Base-by-base conservation (phyloP, 352 stramenopile genomes). In the Pythium brachiatum region DNA sequence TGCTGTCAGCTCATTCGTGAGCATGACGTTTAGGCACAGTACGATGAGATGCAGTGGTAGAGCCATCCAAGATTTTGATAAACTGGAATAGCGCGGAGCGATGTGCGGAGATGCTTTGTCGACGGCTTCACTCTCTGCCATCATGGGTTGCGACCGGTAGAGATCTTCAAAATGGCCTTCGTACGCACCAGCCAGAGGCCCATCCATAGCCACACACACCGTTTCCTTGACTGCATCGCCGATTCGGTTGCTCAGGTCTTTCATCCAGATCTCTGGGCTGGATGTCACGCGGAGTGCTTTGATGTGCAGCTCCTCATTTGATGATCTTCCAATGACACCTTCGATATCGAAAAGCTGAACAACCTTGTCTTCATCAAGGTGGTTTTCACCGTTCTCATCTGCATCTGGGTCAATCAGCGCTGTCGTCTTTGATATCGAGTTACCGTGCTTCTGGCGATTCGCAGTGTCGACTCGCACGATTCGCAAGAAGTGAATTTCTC, bases 191-290 rank as follows among this genome's bases (percentile, higher is more conserved):
- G 74, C 53, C 21, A 89, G 59, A 32, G 55, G 62, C 8, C 77
- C 69, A 47, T 74, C 68, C 64, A 88, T 84, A 4, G 66, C 48
- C 1, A 53, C 38, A 39, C 53, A 62, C 0, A 84, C 44, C 1
- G 63, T 47, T 8, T 88, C 72, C 29, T 74, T 63, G 48, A 89
- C 68, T 9, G 68, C 61, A 43, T 70, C 61, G 16, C 57, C 62
- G 20, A 91, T 72, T 27, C 65, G 70, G 44, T 76, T 65, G 1
- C 69, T 57, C 13, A 91, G 51, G 18, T 91, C 77, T 62, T 87
- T 83, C 75, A 89, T 79, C 82, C 82, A 91, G 27, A 87, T 65
- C 54, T 91, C 76, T 8, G 75, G 70, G 18, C 72, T 81, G 13
- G 72, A 72, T 23, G 60, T 76, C 23, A 88, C 70, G 15, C 52